Evolutionary conservation across 176 grass and related monocot species (phyloP), one percentile per base, ranked within the genome.

Genomic region (Avena sativa): DNA sequence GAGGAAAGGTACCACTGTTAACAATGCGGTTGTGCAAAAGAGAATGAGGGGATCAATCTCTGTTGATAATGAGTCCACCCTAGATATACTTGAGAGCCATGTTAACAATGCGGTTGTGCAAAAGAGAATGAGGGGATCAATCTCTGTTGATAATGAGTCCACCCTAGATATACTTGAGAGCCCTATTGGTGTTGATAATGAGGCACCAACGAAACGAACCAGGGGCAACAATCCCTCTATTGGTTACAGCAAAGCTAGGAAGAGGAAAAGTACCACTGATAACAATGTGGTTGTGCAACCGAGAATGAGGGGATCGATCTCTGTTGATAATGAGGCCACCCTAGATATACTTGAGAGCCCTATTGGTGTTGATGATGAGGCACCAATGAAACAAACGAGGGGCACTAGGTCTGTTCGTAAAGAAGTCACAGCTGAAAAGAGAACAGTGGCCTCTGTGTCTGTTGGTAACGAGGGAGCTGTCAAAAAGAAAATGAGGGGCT

Each of bases 1-100:
- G 67, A 88, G 59, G 74, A 88, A 83, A 87, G 75, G 68, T 85
- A 67, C n/a, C 10, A 30, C 81, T 53, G 50, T 47, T 16, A 74
- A 74, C 26, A 74, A 68, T 91, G 25, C 51, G 79, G 74, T 69
- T 71, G 81, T 28, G 15, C 52, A 63, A 62, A 72, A 53, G 20
- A 84, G 75, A 79, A 79, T 72, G 74, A 84, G 73, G 73, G 87
- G 25, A 50, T 79, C 82, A 19, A 56, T 80, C 67, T 53, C 76
- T 89, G 76, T 64, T 52, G 76, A 65, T 85, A 74, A 65, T 74
- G 76, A 74, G 58, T 46, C 47, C 25, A 9, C 50, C 16, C 15
- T 51, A 74, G 48, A 64, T 10, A 72, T 30, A 80, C 11, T 76
- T 51, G 59, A 21, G 7, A 70, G 21, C 4, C 17, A 34, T 34